Evolutionary conservation across 371 early-diverging fungal species (phyloP).

Genomic region (Blastocladiella emersonii): DNA sequence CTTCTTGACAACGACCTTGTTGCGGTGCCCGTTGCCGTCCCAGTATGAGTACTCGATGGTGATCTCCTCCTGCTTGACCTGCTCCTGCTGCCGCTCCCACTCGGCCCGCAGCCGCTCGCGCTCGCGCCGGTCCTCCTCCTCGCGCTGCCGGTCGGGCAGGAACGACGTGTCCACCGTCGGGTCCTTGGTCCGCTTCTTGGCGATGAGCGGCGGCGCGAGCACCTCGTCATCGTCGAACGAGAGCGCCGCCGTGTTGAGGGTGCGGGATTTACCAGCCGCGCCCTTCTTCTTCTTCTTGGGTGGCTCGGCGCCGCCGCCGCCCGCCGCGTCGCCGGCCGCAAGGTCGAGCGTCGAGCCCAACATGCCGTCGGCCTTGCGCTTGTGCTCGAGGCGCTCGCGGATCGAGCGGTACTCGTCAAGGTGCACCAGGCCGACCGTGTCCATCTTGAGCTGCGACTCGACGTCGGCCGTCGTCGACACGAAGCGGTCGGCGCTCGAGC

Average conservation of each 20-base stretch:
- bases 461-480: constrained; percentile 58
- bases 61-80: constrained; percentile 25
- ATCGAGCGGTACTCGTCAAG: constrained; percentile 81
- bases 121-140: constrained; percentile 52
- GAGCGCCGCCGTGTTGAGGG: not conserved
- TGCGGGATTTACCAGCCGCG: not conserved
- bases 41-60: constrained; percentile 49
- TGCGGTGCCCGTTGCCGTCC: constrained; percentile 92
- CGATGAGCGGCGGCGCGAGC: not conserved
- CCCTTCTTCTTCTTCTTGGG: constrained; percentile 10
- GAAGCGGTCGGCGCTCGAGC: constrained; percentile 65
- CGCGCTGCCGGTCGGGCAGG: constrained; percentile 81
- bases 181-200: constrained; percentile 59
- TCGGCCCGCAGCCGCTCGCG: constrained; percentile 61
- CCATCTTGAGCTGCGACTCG: constrained; percentile 68
- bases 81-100: constrained; percentile 68
- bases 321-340: constrained; percentile 23
- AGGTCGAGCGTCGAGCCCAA: not conserved
- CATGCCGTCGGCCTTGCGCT: constrained; percentile 46
- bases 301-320: constrained; percentile 9
- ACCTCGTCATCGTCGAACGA: constrained; percentile 1
- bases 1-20: constrained; percentile 67
- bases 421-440: constrained; percentile 77
- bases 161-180: constrained; percentile 86
- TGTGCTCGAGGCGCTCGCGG: constrained; percentile 59